Evolutionary conservation across 129 eudicot genomes (phyloP).

Genomic region (Flaveria sonorensis): DNA sequence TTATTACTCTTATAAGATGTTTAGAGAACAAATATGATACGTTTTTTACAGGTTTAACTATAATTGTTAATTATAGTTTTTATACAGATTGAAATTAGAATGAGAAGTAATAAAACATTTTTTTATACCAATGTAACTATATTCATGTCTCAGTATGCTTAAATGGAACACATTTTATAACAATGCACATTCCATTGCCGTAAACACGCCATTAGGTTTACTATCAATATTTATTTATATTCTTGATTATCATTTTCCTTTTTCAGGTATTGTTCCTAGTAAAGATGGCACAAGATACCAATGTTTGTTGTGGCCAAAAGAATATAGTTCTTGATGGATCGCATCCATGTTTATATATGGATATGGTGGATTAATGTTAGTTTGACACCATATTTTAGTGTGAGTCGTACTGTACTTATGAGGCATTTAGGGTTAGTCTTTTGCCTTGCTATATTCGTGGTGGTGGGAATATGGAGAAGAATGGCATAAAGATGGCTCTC

Average conservation of each 20-base stretch:
- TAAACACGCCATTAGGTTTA: slow-evolving; percentile 3
- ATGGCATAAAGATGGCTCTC: slow-evolving; percentile 95
- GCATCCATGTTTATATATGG: slow-evolving; percentile 85
- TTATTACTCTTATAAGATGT: not conserved
- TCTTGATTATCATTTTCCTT: not conserved
- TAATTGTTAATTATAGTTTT: not conserved
- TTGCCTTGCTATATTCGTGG: slow-evolving; percentile 93
- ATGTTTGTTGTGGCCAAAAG: slow-evolving; percentile 82
- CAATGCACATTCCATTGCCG: not conserved
- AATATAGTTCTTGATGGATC: slow-evolving; percentile 73
- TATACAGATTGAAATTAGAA: not conserved
- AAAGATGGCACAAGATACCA: slow-evolving; percentile 86
- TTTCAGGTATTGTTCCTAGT: slow-evolving; percentile 80
- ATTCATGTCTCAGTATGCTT: not conserved
- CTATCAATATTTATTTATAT: not conserved
- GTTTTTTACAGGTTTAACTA: not conserved
- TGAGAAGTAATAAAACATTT: not conserved
- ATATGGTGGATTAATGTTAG: slow-evolving; percentile 92
- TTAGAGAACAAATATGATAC: not conserved
- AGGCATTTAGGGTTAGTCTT: slow-evolving; percentile 67
- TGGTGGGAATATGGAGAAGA: slow-evolving; percentile 99
- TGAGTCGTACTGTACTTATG: slow-evolving; percentile 57
- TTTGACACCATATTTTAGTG: slow-evolving; percentile 79
- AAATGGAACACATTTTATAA: not conserved
- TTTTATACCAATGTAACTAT: not conserved